Evolutionary conservation across 306 rosid species (phyloP), one percentile per base, ranked within the genome.

Genomic region (Senna siamea): DNA sequence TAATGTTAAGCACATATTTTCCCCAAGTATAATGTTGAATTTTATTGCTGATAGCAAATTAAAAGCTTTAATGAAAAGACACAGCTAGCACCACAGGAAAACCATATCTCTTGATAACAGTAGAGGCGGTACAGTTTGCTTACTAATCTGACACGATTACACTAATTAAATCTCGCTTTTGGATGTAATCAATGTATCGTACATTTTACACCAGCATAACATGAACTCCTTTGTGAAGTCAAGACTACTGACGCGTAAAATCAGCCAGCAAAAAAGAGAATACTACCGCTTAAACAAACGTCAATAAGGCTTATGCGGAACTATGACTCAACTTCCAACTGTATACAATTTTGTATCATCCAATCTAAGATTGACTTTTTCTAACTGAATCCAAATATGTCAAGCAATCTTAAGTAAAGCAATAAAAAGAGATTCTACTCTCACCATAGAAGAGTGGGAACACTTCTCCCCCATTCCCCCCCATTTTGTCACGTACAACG

Each of bases 371-470:
- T 15, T 1, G 37, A 19, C 47, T 15, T 10, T 35, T 34, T 20
- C 38, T 52, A 60, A 40, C 76, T 13, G 70, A 78, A 79, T 44
- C 80, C 65, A 37, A 9, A 38, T 2, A 19, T 50, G 55, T 66
- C 63, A 76, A 53, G 72, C 32, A 51, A 26, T 2, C 66, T 54
- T 8, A 10, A 8, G 66, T 60, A 4, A 35, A n/a, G 41, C 7
- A 43, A 65, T 32, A 26, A 55, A 44, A 53, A 51, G 26, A 53
- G 30, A 54, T 14, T 40, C 15, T 50, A 12, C n/a, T 34, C 34
- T 38, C 17, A 34, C 28, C 70, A 56, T 35, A 53, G 23, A 50
- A 59, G 41, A 34, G 73, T 28, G 50, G 18, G 30, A 32, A 38
- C 44, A 12, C 34, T 65, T 66, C 65, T 50, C 68, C 64, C 32